Evolutionary conservation across 768 basidiomycete species (phyloP), one percentile per base, ranked within the genome.

Genomic region (Lactarius vividus): DNA sequence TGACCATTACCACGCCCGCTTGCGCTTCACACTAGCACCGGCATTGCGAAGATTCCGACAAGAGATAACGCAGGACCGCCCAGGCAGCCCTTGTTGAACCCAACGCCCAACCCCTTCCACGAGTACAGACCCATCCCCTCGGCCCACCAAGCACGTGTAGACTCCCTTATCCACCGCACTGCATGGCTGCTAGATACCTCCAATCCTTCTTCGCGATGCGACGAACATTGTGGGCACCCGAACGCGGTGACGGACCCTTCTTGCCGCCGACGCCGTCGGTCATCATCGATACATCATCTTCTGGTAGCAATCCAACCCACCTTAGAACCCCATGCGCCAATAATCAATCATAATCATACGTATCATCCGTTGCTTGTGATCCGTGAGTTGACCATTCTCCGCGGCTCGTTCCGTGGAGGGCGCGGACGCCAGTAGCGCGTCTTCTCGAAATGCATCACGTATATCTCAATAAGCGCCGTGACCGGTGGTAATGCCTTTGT

Each of bases 361-460:
- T 85, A 87, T 13, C 84, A 18, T 79, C 0, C 64, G 73, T 15
- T 85, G 78, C 57, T 83, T 84, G 0, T 75, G 78, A 11, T 83
- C 80, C 4, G 80, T 64, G 10, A 87, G 74, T 86, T 86, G 88
- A 11, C 61, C 49, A 44, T 76, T 69, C 44, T 53, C 40, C 11
- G 65, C 56, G 7, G 77, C 69, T 59, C 77, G 75, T 29, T 66
- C 72, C 39, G 71, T 40, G 3, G 76, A 74, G 9, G 79, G 80
- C 4, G 74, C 74, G 20, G 79, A 71, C 20, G 74, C 72, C 16
- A 66, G 68, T 39, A 86, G 77, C 31, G 77, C 31, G 79, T 1
- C n/a, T n/a, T n/a, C n/a, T n/a, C n/a, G n/a, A n/a, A n/a, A 26
- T 79, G 82, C 85, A 88, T 87, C 72, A 87, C 76, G 71, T 88